These are phyloP conservation scores for Euryodendron excelsum DNA, from an alignment of 148 eudicot species.

Conservation along the genomic window DNA sequence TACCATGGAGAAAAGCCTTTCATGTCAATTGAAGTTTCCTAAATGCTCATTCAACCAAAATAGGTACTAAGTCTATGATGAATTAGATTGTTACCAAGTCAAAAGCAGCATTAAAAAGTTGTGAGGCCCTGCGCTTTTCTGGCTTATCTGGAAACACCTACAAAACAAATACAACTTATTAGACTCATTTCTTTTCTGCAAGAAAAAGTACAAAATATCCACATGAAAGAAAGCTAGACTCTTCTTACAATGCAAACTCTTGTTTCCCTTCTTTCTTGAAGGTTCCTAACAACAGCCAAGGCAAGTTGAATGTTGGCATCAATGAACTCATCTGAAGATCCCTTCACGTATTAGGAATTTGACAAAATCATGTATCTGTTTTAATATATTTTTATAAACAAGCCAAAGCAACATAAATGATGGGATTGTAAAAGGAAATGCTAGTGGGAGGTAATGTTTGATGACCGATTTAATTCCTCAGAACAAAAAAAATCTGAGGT, in stretches of 20 bases:
- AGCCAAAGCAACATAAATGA: conserved; percentile 23
- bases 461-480: background rate
- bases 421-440: conserved; percentile 2
- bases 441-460: background rate
- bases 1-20: background rate
- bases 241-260: conserved; percentile 72
- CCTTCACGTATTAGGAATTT: conserved; percentile 78
- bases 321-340: conserved; percentile 92
- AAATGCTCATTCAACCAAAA: background rate
- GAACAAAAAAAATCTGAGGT: background rate
- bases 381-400: conserved; percentile 29
- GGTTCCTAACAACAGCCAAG: conserved; percentile 78
- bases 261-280: conserved; percentile 70
- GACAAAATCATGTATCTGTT: conserved; percentile 58
- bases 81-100: conserved; percentile 55
- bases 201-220: background rate
- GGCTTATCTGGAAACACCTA: conserved; percentile 97
- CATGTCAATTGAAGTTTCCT: background rate
- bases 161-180: conserved; percentile 4
- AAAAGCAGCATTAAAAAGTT: conserved; percentile 78
- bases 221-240: background rate
- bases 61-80: background rate
- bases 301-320: conserved; percentile 96
- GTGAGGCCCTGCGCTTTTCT: conserved; percentile 91
- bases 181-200: background rate